Percentiles rank a stretch among this genome's conserved stretches.
Evolutionary conservation across 176 grass and related monocot species (phyloP).

Genomic region (Dactylis glomerata): DNA sequence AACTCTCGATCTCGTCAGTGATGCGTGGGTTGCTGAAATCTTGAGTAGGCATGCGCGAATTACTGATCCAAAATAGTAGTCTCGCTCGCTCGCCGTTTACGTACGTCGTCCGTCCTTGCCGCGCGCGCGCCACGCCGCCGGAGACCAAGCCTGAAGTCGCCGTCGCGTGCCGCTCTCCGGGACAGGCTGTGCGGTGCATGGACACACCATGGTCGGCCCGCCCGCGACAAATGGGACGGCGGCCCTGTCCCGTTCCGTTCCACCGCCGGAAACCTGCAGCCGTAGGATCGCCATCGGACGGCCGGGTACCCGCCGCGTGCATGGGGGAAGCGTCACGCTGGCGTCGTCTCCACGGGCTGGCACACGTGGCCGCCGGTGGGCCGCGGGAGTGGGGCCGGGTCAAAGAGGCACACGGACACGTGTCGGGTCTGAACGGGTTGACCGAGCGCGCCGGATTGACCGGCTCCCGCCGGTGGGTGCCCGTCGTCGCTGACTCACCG

Average conservation of each 20-base stretch:
- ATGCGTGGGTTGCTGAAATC: not conserved
- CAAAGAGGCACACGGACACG: conserved; percentile 37
- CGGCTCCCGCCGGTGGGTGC: conserved; percentile 41
- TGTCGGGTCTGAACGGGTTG: conserved; percentile 45
- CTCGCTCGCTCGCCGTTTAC: not conserved
- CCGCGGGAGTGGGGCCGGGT: conserved; percentile 7
- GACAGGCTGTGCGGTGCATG: not conserved
- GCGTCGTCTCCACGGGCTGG: not conserved
- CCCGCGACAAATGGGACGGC: conserved; percentile 31
- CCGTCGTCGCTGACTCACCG: conserved; percentile 47
- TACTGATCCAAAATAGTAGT: not conserved
- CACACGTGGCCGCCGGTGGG: not conserved
- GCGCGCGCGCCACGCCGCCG: not conserved
- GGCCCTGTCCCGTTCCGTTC: not conserved
- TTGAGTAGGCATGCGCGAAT: not conserved
- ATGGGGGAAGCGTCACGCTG: conserved; percentile 22
- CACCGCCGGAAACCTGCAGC: not conserved
- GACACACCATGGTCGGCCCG: conserved; percentile 34
- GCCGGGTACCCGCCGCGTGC: not conserved
- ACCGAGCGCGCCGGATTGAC: conserved; percentile 28
- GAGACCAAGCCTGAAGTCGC: not conserved
- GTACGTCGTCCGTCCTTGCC: not conserved
- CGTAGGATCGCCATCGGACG: conserved; percentile 25
- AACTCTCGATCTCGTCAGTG: conserved; percentile 3
- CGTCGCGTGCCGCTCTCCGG: not conserved